Evolutionary conservation across 176 grass and related monocot genomes (phyloP).

Genomic region (Ampelocalamus luodianensis): DNA sequence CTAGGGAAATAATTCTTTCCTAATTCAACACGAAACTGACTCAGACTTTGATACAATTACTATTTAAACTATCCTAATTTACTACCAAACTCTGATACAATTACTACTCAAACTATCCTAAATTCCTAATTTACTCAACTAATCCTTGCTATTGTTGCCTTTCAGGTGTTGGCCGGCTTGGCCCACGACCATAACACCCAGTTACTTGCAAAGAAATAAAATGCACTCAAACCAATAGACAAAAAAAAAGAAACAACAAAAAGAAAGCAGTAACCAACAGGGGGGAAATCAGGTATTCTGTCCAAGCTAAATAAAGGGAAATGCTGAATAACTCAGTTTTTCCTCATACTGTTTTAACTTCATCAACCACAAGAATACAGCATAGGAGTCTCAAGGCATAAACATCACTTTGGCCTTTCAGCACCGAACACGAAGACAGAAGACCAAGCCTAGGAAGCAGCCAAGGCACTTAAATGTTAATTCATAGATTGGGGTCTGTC

Average conservation of each 20-base stretch:
- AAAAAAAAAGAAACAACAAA: neutral
- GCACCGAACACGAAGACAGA: neutral
- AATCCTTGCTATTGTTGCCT: too few relatives aligned
- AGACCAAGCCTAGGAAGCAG: conserved; percentile 15
- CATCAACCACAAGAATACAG: neutral
- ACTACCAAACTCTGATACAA: too few relatives aligned
- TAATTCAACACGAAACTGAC: too few relatives aligned
- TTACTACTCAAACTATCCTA: too few relatives aligned
- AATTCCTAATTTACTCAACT: too few relatives aligned
- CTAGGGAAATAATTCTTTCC: too few relatives aligned
- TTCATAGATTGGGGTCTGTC: conserved; percentile 11
- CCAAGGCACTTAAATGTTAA: neutral
- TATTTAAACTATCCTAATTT: too few relatives aligned
- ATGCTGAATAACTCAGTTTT: neutral
- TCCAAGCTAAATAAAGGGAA: neutral
- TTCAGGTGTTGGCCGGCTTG: too few relatives aligned
- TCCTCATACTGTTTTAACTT: neutral
- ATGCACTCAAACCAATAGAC: neutral
- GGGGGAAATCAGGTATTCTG: conserved; percentile 8
- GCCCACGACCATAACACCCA: too few relatives aligned
- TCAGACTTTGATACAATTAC: too few relatives aligned
- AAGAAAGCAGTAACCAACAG: conserved; percentile 15
- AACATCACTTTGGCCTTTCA: conserved; percentile 11
- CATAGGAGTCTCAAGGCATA: conserved; percentile 1
- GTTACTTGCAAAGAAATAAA: conserved; percentile 1